A percentile compares a stretch with the other conserved stretches of the same genome.
These are phyloP conservation scores for Cladorrhinum sp. DNA, from an alignment of 2,329 filamentous ascomycete species.

Conservation along the genomic window DNA sequence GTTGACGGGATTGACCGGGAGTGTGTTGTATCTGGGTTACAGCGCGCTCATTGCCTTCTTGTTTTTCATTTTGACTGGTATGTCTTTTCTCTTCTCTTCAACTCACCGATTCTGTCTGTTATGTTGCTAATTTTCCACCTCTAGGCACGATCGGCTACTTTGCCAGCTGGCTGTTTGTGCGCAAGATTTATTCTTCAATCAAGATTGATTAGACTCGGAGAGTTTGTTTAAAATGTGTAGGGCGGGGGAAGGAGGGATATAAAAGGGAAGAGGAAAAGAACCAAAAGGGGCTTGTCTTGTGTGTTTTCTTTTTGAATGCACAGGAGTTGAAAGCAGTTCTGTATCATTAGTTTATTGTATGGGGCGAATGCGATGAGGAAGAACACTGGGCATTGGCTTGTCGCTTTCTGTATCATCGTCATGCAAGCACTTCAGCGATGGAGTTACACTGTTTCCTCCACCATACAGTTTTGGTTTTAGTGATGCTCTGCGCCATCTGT, in stretches of 20 bases:
- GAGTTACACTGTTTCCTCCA: no score
- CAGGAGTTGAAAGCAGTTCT: not conserved
- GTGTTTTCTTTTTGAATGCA: not conserved
- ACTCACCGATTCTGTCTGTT: not conserved
- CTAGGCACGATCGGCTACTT: conserved; percentile 95
- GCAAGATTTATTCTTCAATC: conserved; percentile 94
- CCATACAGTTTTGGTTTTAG: no score
- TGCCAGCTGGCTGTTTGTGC: conserved; percentile 88
- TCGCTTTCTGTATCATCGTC: no score
- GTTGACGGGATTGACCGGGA: conserved; percentile 79
- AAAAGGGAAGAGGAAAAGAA: not conserved
- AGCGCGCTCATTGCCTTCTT: conserved; percentile 83
- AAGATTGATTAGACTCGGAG: conserved; percentile 74
- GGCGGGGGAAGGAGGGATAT: conserved; percentile 15
- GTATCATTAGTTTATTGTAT: not conserved
- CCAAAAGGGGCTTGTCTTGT: not conserved
- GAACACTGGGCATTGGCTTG: no score
- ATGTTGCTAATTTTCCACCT: not conserved
- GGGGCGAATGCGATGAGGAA: not conserved
- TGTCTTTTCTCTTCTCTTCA: conserved; percentile 65
- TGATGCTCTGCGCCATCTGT: no score
- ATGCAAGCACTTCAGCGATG: no score
- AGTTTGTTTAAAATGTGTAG: not conserved
- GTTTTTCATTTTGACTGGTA: conserved; percentile 92
- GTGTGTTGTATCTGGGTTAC: conserved; percentile 91